A percentile compares a stretch with the other conserved stretches of the same genome.
These are phyloP conservation scores for Cyberlindnera bimundalis DNA, from an alignment of 805 yeast species.

Conservation along the genomic window DNA sequence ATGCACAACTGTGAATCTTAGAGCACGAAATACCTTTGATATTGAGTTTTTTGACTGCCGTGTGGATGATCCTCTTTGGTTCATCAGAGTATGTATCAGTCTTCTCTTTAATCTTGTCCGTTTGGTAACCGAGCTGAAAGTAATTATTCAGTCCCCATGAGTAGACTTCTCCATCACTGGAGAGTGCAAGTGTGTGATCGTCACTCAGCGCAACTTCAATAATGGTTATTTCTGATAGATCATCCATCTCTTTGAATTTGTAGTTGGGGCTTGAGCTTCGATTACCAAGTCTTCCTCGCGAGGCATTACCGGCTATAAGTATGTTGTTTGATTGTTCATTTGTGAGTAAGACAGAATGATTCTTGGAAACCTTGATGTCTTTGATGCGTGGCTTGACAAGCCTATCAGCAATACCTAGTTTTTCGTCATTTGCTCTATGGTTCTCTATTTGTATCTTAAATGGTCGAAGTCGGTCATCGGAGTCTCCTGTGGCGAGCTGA, in stretches of 20 bases:
- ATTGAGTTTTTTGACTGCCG: conserved; percentile 27
- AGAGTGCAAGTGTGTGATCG: conserved; percentile 64
- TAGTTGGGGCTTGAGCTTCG: conserved; percentile 41
- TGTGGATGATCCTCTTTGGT: conserved; percentile 26
- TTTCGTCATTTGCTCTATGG: conserved; percentile 11
- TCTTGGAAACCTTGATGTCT: conserved; percentile 53
- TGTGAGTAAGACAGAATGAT: conserved; percentile 62
- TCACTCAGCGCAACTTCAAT: conserved; percentile 49
- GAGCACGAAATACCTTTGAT: conserved; percentile 47
- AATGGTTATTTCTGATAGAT: conserved; percentile 33
- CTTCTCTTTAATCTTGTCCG: conserved; percentile 27
- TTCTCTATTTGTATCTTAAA: conserved; percentile 33
- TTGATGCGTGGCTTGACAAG: conserved; percentile 43
- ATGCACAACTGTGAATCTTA: conserved; percentile 64
- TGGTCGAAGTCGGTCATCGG: conserved; percentile 47
- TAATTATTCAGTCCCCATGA: conserved; percentile 77
- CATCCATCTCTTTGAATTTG: conserved; percentile 41
- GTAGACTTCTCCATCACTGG: conserved; percentile 50
- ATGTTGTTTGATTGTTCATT: conserved; percentile 44
- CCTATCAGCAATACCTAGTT: conserved; percentile 25
- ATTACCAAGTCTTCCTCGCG: conserved; percentile 71
- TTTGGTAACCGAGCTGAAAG: conserved; percentile 62
- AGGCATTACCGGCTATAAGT: conserved; percentile 61
- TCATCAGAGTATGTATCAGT: conserved; percentile 27
- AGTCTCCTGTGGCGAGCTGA: conserved; percentile 64